Conservation (phyloP, 2,329 filamentous ascomycete species). For the Spiromastix sp. region DNA sequence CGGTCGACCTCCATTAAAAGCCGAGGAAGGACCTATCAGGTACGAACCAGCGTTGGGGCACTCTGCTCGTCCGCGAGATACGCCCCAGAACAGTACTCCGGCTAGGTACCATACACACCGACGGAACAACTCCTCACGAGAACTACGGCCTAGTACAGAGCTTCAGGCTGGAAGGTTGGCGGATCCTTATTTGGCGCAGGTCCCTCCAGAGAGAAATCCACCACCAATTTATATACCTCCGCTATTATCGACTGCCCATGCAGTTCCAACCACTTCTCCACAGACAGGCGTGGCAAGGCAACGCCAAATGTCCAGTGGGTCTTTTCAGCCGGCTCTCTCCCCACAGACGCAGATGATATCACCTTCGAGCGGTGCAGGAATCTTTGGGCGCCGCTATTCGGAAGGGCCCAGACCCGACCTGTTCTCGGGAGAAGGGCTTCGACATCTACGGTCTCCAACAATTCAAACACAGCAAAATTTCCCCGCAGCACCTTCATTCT, state of each 20-base stretch:
- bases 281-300: neutral
- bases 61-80: slow-evolving; percentile 6
- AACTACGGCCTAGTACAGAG: slow-evolving; percentile 12
- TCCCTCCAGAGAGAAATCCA: too few species aligned
- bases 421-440: slow-evolving; percentile 3
- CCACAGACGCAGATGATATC: neutral
- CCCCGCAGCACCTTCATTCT: slow-evolving; percentile 2
- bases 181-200: too few species aligned
- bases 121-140: slow-evolving; percentile 8
- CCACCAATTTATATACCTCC: slow-evolving; percentile 7
- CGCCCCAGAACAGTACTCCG: slow-evolving; percentile 4
- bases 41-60: slow-evolving; percentile 10
- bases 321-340: slow-evolving; percentile 1
- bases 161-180: slow-evolving; percentile 4
- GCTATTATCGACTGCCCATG: slow-evolving; percentile 7
- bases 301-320: slow-evolving; percentile 4
- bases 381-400: neutral
- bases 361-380: neutral
- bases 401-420: neutral
- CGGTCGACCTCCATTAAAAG: slow-evolving; percentile 22
- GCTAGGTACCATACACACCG: slow-evolving; percentile 4
- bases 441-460: slow-evolving; percentile 2
- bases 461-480: slow-evolving; percentile 2
- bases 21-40: slow-evolving; percentile 16
- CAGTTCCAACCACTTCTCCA: slow-evolving; percentile 4